A percentile compares a stretch with the other conserved stretches of the same genome.
Evolutionary conservation across 495 filamentous ascomycete species (phyloP).

Genomic region (Aspergillus egyptiacus): DNA sequence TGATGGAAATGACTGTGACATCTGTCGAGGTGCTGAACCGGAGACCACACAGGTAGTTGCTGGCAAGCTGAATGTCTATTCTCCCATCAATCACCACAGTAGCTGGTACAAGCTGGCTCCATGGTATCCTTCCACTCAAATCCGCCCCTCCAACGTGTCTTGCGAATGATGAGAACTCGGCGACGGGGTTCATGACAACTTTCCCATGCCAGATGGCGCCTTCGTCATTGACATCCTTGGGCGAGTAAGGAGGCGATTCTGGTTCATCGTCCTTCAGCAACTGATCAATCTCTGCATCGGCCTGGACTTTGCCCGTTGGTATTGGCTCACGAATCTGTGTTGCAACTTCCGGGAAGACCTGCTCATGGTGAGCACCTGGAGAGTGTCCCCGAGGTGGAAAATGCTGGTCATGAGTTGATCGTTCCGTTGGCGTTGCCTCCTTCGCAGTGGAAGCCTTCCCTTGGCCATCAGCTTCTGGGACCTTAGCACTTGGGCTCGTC

Average conservation of each 20-base stretch:
- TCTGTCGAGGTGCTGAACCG: conserved; percentile 68
- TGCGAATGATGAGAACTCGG: conserved; percentile 68
- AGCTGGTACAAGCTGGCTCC: conserved; percentile 63
- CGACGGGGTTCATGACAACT: conserved; percentile 69
- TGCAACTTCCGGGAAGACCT: conserved; percentile 41
- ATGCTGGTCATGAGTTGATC: conserved; percentile 19
- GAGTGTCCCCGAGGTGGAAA: conserved; percentile 24
- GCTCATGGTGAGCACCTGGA: conserved; percentile 35
- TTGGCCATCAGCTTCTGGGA: conserved; percentile 19
- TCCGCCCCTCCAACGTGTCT: conserved; percentile 79
- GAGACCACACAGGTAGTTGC: conserved; percentile 81
- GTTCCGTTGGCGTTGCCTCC: conserved; percentile 34
- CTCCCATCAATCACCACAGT: conserved; percentile 73
- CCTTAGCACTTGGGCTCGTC: conserved; percentile 23
- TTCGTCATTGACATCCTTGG: conserved; percentile 63
- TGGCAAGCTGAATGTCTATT: conserved; percentile 71
- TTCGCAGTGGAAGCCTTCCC: conserved; percentile 31
- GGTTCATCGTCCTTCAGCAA: conserved; percentile 80
- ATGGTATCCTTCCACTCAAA: conserved; percentile 50
- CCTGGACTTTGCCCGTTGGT: conserved; percentile 43
- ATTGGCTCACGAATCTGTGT: conserved; percentile 39
- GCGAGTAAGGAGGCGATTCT: conserved; percentile 82
- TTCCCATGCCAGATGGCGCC: conserved; percentile 71
- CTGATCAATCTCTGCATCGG: conserved; percentile 86
- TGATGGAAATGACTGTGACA: conserved; percentile 62